Percentiles rank a stretch among this genome's conserved stretches.
These are phyloP conservation scores for Pyracantha coccinea DNA, from an alignment of 331 rosid genomes.

Conservation along the genomic window DNA sequence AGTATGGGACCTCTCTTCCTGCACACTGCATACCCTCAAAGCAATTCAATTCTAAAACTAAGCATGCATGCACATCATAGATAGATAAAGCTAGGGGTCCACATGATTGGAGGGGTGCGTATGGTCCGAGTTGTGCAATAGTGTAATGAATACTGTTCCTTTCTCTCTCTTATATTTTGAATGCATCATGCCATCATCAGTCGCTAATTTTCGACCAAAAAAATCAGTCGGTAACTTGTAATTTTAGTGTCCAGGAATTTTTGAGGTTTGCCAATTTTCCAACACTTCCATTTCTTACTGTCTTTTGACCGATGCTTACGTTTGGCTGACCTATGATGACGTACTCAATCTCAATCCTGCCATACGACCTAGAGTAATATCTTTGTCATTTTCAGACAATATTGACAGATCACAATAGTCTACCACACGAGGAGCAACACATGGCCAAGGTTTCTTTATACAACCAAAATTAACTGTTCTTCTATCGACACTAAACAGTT, in stretches of 20 bases:
- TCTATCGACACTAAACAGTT: background rate
- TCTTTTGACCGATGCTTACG: background rate
- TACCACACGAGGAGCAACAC: background rate
- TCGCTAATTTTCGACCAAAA: too few species aligned
- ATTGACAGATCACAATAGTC: background rate
- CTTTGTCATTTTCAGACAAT: background rate
- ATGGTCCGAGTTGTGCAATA: background rate
- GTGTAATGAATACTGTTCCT: background rate
- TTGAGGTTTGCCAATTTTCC: background rate
- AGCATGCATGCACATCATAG: too few species aligned
- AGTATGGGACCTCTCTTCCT: too few species aligned
- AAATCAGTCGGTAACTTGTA: background rate
- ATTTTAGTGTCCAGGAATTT: background rate
- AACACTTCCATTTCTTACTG: background rate
- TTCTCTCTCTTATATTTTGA: background rate
- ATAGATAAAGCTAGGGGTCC: too few species aligned
- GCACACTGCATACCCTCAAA: too few species aligned
- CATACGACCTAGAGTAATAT: background rate
- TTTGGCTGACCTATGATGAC: background rate
- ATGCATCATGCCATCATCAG: background rate
- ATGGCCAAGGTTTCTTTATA: background rate
- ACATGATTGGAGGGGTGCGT: background rate
- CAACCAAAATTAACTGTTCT: background rate
- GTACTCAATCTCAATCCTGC: background rate
- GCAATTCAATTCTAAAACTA: too few species aligned